phyloP scores from a whole-genome alignment of 345 rosid species.

The Eucalyptus curtisii region DNA sequence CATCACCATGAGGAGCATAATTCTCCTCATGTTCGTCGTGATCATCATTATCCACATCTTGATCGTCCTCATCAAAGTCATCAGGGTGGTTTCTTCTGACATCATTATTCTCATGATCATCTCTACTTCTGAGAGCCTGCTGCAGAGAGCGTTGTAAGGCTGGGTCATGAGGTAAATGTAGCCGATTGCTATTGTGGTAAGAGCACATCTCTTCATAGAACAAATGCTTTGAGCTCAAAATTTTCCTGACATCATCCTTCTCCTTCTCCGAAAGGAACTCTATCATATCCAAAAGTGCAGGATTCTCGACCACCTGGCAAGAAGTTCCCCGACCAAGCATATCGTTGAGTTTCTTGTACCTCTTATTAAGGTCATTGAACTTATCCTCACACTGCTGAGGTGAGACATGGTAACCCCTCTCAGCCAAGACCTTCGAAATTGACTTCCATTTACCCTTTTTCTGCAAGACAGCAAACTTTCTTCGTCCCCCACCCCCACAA shows the following conservation, averaged over 20 bases:
- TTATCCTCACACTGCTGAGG: slow-evolving; percentile 98
- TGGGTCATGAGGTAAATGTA: slow-evolving; percentile 87
- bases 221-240: slow-evolving; percentile 80
- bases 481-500: slow-evolving; percentile 35
- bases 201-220: slow-evolving; percentile 99
- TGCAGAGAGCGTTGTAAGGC: slow-evolving; percentile 71
- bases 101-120: slow-evolving; percentile 61
- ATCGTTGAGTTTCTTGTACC: slow-evolving; percentile 90
- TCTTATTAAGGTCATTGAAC: slow-evolving; percentile 83
- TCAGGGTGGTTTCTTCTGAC: slow-evolving; percentile 39
- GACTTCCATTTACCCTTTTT: slow-evolving; percentile 94
- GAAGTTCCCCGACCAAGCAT: slow-evolving; percentile 92
- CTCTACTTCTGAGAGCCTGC: slow-evolving; percentile 64
- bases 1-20: slow-evolving; percentile 26
- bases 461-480: slow-evolving; percentile 69
- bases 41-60: slow-evolving; percentile 57
- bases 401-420: slow-evolving; percentile 75
- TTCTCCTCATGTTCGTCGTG: slow-evolving; percentile 62
- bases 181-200: slow-evolving; percentile 69
- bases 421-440: slow-evolving; percentile 80
- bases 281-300: slow-evolving; percentile 61
- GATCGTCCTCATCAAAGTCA: slow-evolving; percentile 76
- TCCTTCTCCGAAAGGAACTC: slow-evolving; percentile 60
- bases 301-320: slow-evolving; percentile 90
- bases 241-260: slow-evolving; percentile 79